Evolutionary conservation across 2,329 filamentous ascomycete species (phyloP).

Genomic region (Remersonia thermophila): DNA sequence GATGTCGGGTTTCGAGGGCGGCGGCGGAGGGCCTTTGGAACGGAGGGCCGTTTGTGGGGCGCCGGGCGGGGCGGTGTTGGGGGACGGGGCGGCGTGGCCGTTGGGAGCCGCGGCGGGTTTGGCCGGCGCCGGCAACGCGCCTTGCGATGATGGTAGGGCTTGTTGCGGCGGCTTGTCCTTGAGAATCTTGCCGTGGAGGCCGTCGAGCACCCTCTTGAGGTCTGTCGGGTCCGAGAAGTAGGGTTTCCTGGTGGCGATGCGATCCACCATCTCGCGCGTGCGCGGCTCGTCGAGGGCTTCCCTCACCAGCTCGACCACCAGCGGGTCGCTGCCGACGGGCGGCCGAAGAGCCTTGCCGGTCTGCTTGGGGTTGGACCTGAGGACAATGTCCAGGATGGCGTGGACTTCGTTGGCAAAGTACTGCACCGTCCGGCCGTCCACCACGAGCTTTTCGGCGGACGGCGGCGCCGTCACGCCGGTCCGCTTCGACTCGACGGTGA

Average conservation of each 20-base stretch:
- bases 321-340: slow-evolving; percentile 40
- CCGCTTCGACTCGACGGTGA: slow-evolving; percentile 49
- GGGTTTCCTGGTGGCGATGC: slow-evolving; percentile 40
- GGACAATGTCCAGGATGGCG: slow-evolving; percentile 45
- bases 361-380: slow-evolving; percentile 46
- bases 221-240: slow-evolving; percentile 41
- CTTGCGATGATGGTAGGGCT: slow-evolving; percentile 7
- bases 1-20: slow-evolving; percentile 43
- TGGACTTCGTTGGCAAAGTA: slow-evolving; percentile 49
- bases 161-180: slow-evolving; percentile 21
- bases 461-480: slow-evolving; percentile 39
- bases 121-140: slow-evolving; percentile 8
- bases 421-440: slow-evolving; percentile 43
- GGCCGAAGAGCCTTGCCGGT: slow-evolving; percentile 40
- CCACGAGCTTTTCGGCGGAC: slow-evolving; percentile 41
- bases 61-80: slow-evolving; percentile 6
- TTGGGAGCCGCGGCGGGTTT: slow-evolving; percentile 13
- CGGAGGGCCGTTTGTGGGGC: slow-evolving; percentile 38
- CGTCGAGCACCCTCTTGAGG: slow-evolving; percentile 40
- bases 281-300: slow-evolving; percentile 40
- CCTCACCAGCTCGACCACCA: slow-evolving; percentile 46
- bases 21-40: slow-evolving; percentile 46
- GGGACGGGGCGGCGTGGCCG: slow-evolving; percentile 7
- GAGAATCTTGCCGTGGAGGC: slow-evolving; percentile 31
- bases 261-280: slow-evolving; percentile 38